These are phyloP conservation scores for Aspergillus indologenus DNA, from an alignment of 495 filamentous ascomycete genomes.

Conservation along the genomic window DNA sequence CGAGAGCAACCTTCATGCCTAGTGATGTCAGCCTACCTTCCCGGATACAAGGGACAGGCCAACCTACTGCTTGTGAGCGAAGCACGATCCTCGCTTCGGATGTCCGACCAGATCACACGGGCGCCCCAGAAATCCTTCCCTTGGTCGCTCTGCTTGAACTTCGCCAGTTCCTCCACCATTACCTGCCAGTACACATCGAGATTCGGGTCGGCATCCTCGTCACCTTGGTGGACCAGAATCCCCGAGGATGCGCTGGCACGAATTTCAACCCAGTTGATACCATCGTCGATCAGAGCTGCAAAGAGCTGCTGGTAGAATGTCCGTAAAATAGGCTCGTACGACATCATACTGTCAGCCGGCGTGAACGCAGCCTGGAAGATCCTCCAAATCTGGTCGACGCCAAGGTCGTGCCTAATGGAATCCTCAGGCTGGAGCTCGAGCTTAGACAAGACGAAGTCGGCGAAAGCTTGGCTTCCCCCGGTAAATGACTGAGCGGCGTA, in stretches of 20 bases:
- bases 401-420: slow-evolving; percentile 15
- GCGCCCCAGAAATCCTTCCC: slow-evolving; percentile 19
- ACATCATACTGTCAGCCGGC: slow-evolving; percentile 5
- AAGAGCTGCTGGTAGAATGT: slow-evolving; percentile 16
- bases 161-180: slow-evolving; percentile 15
- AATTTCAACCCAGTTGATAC: slow-evolving; percentile 20
- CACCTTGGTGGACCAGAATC: slow-evolving; percentile 12
- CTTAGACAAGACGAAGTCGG: slow-evolving; percentile 12
- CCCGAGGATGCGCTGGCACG: slow-evolving; percentile 9
- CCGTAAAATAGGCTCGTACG: slow-evolving; percentile 18
- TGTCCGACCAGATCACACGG: slow-evolving; percentile 19
- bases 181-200: slow-evolving; percentile 18
- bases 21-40: background rate
- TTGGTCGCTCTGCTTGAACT: slow-evolving; percentile 9
- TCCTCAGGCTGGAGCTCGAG: slow-evolving; percentile 8
- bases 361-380: slow-evolving; percentile 13
- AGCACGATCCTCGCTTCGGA: slow-evolving; percentile 7
- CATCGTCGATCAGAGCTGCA: slow-evolving; percentile 4
- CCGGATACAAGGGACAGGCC: background rate
- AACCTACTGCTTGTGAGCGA: slow-evolving; percentile 7
- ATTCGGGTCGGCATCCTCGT: slow-evolving; percentile 13
- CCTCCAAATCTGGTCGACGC: slow-evolving; percentile 19
- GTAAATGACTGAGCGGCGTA: slow-evolving; percentile 9
- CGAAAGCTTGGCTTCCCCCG: slow-evolving; percentile 9
- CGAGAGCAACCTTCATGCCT: slow-evolving; percentile 18